Evolutionary conservation across 495 filamentous ascomycete genomes (phyloP), one percentile per base, ranked within the genome.

Genomic region (Penicillium pancosmium): DNA sequence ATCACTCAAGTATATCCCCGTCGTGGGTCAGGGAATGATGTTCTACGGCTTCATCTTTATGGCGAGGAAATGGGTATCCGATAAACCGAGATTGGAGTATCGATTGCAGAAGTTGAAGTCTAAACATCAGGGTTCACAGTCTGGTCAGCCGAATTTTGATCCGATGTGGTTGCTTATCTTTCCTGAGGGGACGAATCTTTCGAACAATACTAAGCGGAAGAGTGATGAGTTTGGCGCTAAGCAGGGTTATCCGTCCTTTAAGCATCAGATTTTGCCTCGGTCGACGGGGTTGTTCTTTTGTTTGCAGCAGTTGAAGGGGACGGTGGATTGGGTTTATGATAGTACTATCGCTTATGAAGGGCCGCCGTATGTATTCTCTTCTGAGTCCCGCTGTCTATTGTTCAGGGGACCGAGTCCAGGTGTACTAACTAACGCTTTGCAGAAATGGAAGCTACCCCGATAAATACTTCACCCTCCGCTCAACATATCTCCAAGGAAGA

Each of bases 141-240:
- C 82, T 1, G 77, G 75, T 31, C 62, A 70, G 8, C 69, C 75
- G n/a, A 60, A 65, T 5, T 78, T 84, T 54, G 83, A 88, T 64
- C 86, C 86, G 0, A 88, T 88, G 86, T 89, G 86, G 86, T 72
- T 89, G 33, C 63, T 89, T 59, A 86, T 89, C 49, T 89, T 87
- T 63, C 86, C 86, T 12, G 86, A 89, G 67, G 86, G 86, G 13
- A 89, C 86, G 11, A 89, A 89, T 57, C 63, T 88, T 23, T 85
- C 80, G 21, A 68, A 71, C 36, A 88, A 88, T 56, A 86, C 83
- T 2, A 80, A 82, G 57, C 69, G 69, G 16, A 68, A 75, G 36
- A 87, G 84, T 58, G 75, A 77, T 58, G 77, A 67, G 36, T 89
- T 80, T 72, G 83, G 83, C 15, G 66, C 75, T 40, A 89, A 88